These are phyloP conservation scores for Lasiosphaeris hirsuta DNA, from an alignment of 495 filamentous ascomycete species.

Conservation along the genomic window DNA sequence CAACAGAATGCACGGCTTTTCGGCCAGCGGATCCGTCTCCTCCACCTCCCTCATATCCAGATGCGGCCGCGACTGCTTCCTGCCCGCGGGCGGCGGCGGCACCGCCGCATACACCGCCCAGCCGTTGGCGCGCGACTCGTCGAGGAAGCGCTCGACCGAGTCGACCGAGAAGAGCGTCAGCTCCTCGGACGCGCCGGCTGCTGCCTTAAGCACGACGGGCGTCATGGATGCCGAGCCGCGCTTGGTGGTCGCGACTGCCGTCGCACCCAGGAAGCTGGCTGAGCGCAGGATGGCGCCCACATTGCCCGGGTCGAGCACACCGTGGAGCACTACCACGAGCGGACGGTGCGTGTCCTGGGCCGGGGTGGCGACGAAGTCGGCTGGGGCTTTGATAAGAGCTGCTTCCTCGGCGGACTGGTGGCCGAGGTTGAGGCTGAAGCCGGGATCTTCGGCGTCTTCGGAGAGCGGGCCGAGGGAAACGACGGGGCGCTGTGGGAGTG, in stretches of 20 bases:
- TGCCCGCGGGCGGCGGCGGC: constrained; percentile 40
- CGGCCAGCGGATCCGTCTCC: constrained; percentile 47
- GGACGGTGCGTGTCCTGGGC: constrained; percentile 57
- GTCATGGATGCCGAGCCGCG: constrained; percentile 68
- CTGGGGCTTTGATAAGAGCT: constrained; percentile 59
- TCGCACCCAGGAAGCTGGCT: constrained; percentile 79
- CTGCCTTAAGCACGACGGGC: constrained; percentile 76
- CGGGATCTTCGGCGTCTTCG: constrained; percentile 31
- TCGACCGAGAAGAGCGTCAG: constrained; percentile 65
- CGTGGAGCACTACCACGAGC: constrained; percentile 75
- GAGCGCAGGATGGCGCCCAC: constrained; percentile 84
- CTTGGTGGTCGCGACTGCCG: constrained; percentile 66
- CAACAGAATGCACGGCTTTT: constrained; percentile 70
- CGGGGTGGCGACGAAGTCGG: constrained; percentile 38
- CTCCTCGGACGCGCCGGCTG: constrained; percentile 79
- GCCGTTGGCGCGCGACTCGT: constrained; percentile 60
- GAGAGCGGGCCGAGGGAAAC: constrained; percentile 50
- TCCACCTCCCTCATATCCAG: constrained; percentile 33
- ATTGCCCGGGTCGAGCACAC: constrained; percentile 86
- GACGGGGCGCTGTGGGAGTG: constrained; percentile 71
- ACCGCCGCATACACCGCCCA: constrained; percentile 80
- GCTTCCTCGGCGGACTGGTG: constrained; percentile 72
- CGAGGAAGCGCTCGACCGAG: constrained; percentile 65
- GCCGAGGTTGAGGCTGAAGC: constrained; percentile 57
- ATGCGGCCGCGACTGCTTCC: constrained; percentile 25